These are phyloP conservation scores for Stipa capillata DNA, from an alignment of 176 grass and related monocot species.

Conservation along the genomic window DNA sequence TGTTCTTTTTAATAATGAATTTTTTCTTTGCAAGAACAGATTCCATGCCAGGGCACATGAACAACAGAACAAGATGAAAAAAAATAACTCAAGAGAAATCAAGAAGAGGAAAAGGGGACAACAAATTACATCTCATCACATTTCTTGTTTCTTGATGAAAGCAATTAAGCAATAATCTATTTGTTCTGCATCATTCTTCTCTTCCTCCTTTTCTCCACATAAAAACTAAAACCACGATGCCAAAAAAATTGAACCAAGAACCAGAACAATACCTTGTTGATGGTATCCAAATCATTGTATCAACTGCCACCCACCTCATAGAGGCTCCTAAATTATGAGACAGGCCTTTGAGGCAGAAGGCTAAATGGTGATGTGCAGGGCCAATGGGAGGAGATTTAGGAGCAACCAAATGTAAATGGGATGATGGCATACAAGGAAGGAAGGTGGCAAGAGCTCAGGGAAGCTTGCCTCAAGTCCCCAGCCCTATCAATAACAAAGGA, in stretches of 20 bases:
- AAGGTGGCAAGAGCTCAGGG: slow-evolving; percentile 7
- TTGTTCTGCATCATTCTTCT: not conserved
- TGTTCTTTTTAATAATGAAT: not conserved
- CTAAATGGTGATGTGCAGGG: not conserved
- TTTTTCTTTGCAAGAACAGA: not conserved
- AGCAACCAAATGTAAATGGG: slow-evolving; percentile 32
- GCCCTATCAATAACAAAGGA: slow-evolving; percentile 35
- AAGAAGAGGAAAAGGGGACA: not conserved
- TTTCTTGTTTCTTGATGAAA: not conserved
- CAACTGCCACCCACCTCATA: not conserved
- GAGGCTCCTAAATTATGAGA: not conserved
- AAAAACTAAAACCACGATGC: not conserved
- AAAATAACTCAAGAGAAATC: not conserved
- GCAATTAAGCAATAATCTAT: not conserved
- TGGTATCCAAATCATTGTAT: not conserved
- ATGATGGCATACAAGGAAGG: slow-evolving; percentile 8
- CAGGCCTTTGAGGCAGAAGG: not conserved
- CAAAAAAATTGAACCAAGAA: not conserved
- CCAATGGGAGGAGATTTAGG: slow-evolving; percentile 15
- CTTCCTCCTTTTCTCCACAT: no score
- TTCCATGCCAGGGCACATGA: not conserved
- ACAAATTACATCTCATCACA: not conserved
- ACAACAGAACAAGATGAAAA: not conserved
- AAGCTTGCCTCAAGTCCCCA: not conserved
- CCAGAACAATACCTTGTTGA: slow-evolving; percentile 17